phyloP scores from a whole-genome alignment of 208 protist species.

The Willaertia magna region DNA sequence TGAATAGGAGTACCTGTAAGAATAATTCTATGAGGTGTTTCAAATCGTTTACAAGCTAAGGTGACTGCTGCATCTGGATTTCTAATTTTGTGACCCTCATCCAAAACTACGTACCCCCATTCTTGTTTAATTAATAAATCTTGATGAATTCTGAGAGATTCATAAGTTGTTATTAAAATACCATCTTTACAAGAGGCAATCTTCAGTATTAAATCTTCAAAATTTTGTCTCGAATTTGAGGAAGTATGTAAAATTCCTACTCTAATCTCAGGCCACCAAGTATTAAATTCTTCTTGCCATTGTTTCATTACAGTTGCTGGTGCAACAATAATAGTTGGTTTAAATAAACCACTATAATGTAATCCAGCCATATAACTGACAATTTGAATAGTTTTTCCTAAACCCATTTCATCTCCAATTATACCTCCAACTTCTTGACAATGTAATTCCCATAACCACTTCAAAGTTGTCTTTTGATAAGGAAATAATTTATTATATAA shows the following conservation, averaged over 20 bases:
- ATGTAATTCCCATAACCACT: conserved; percentile 87
- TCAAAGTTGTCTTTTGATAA: conserved; percentile 78
- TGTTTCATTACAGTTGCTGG: conserved; percentile 79
- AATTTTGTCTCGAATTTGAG: conserved; percentile 12
- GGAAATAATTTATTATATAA: conserved; percentile 62
- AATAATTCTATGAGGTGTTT: conserved; percentile 80
- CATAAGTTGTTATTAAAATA: conserved; percentile 86
- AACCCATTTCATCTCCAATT: conserved; percentile 86
- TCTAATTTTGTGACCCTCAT: conserved; percentile 91
- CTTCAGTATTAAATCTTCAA: conserved; percentile 40
- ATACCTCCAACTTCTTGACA: conserved; percentile 70
- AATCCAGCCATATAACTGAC: conserved; percentile 71
- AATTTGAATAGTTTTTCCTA: conserved; percentile 91
- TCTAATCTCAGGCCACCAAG: conserved; percentile 69
- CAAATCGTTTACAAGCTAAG: conserved; percentile 75
- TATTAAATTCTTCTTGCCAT: conserved; percentile 82
- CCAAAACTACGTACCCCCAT: conserved; percentile 55
- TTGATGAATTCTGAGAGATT: conserved; percentile 49
- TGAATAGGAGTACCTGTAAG: conserved; percentile 91
- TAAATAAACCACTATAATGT: conserved; percentile 36
- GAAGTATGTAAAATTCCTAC: conserved; percentile 66
- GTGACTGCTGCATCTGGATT: conserved; percentile 88
- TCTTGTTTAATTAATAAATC: conserved; percentile 18
- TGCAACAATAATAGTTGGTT: conserved; percentile 71
- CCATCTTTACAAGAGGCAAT: conserved; percentile 23